These are phyloP conservation scores for Brasenia schreberi DNA, from an alignment of 164 flowering plant genomes.

Conservation along the genomic window DNA sequence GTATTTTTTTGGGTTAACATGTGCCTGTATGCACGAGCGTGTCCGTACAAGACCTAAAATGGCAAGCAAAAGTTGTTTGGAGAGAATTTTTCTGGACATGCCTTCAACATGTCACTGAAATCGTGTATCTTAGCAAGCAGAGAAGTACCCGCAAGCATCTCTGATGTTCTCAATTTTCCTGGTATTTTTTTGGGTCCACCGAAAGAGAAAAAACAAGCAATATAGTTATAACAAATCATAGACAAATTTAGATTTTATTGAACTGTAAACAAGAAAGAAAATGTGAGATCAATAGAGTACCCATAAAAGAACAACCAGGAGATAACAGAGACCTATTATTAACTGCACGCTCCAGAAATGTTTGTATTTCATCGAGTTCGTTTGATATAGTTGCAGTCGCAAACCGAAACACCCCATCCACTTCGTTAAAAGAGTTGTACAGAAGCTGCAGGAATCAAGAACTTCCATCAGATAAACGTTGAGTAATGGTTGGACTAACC, in stretches of 20 bases:
- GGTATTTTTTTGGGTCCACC: too few species aligned
- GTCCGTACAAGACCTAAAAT: too few species aligned
- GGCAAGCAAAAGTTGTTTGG: too few species aligned
- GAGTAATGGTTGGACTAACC: not conserved
- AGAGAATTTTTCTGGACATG: too few species aligned
- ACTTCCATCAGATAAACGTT: not conserved
- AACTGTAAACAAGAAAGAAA: not conserved
- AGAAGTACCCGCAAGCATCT: too few species aligned
- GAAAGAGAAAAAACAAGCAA: too few species aligned
- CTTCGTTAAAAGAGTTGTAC: slow-evolving; percentile 71
- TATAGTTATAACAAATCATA: too few species aligned
- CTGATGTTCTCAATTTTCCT: too few species aligned
- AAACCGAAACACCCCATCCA: slow-evolving; percentile 68
- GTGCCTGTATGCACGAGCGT: too few species aligned
- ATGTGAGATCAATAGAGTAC: not conserved
- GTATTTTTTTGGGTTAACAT: too few species aligned
- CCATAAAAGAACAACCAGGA: not conserved
- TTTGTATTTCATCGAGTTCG: slow-evolving; percentile 92
- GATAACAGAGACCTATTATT: slow-evolving; percentile 47
- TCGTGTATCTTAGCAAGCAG: too few species aligned
- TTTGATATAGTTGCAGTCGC: slow-evolving; percentile 73
- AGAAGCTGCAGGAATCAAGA: slow-evolving; percentile 47
- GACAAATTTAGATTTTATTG: not conserved
- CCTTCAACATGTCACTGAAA: too few species aligned
- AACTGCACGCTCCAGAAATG: slow-evolving; percentile 73